Percentiles rank a stretch among this genome's conserved stretches.
These are phyloP conservation scores for Ceratocystis papillata DNA, from an alignment of 2,329 filamentous ascomycete genomes.

Conservation along the genomic window DNA sequence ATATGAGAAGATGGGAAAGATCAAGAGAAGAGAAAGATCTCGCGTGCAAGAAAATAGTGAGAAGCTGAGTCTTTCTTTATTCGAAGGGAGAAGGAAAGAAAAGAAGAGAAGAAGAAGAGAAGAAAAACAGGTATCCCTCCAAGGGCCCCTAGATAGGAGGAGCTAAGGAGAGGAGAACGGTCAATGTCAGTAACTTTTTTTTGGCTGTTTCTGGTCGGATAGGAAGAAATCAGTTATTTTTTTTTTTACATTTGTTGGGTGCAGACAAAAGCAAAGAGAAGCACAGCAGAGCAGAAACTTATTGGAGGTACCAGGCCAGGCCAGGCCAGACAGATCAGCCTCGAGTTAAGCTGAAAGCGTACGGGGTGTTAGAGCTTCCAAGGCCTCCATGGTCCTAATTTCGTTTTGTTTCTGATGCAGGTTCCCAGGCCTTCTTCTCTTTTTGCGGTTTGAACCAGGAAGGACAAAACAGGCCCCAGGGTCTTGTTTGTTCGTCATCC, in stretches of 20 bases:
- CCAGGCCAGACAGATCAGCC: background rate
- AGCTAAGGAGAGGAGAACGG: conserved; percentile 9
- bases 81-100: background rate
- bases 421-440: background rate
- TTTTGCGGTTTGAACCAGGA: background rate
- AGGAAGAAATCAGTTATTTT: conserved; percentile 20
- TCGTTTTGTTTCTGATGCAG: background rate
- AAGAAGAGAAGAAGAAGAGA: background rate
- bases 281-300: background rate
- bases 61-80: too few species aligned
- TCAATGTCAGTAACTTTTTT: conserved; percentile 21
- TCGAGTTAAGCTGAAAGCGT: too few species aligned
- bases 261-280: background rate
- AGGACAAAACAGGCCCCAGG: background rate
- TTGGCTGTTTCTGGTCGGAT: conserved; percentile 20
- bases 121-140: background rate
- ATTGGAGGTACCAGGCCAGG: background rate
- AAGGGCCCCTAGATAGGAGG: conserved; percentile 3
- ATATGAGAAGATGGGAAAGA: too few species aligned
- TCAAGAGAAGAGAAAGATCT: background rate
- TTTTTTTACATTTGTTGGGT: background rate
- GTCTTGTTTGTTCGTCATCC: background rate
- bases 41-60: too few species aligned
- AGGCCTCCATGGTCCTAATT: background rate
- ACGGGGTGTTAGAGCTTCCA: too few species aligned